phyloP scores from a whole-genome alignment of 345 rosid species.

The Brassica incana region DNA sequence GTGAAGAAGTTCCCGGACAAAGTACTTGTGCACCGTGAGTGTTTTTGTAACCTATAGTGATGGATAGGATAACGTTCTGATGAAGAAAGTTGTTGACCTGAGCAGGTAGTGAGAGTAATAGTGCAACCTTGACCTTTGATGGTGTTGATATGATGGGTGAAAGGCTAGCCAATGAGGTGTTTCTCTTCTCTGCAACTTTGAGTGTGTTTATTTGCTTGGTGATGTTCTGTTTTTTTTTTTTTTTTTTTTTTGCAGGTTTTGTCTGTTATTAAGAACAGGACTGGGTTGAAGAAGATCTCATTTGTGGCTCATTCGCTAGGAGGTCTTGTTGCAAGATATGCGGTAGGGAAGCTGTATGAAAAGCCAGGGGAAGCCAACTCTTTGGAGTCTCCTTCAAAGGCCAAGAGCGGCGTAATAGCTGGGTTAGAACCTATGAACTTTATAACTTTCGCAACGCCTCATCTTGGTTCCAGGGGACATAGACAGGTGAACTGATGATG shows the following conservation, averaged over 20 bases:
- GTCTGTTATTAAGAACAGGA: constrained; percentile 61
- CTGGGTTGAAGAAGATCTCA: constrained; percentile 71
- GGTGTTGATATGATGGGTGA: constrained; percentile 96
- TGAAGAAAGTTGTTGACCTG: not conserved
- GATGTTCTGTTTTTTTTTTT: constrained; percentile 14
- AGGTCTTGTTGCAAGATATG: constrained; percentile 94
- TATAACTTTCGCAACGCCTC: constrained; percentile 92
- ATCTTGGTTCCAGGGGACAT: constrained; percentile 93
- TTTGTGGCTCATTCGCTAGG: constrained; percentile 96
- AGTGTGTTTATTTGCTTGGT: not conserved
- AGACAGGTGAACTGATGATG: constrained; percentile 56
- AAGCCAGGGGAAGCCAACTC: constrained; percentile 30
- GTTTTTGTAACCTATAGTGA: constrained; percentile 1
- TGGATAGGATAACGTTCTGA: not conserved
- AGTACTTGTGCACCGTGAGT: constrained; percentile 87
- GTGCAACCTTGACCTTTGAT: constrained; percentile 75
- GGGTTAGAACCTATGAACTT: constrained; percentile 93
- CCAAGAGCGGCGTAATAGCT: constrained; percentile 54
- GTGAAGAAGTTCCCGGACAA: constrained; percentile 79
- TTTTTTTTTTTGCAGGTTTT: constrained; percentile 54
- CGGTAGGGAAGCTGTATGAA: constrained; percentile 76
- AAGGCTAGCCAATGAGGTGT: constrained; percentile 88
- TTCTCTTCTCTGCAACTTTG: constrained; percentile 21
- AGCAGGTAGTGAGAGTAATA: constrained; percentile 89
- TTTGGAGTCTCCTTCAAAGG: constrained; percentile 43